Evolutionary conservation across 164 flowering plant species (phyloP), one percentile per base, ranked within the genome.

Genomic region (Vitis rupestris): DNA sequence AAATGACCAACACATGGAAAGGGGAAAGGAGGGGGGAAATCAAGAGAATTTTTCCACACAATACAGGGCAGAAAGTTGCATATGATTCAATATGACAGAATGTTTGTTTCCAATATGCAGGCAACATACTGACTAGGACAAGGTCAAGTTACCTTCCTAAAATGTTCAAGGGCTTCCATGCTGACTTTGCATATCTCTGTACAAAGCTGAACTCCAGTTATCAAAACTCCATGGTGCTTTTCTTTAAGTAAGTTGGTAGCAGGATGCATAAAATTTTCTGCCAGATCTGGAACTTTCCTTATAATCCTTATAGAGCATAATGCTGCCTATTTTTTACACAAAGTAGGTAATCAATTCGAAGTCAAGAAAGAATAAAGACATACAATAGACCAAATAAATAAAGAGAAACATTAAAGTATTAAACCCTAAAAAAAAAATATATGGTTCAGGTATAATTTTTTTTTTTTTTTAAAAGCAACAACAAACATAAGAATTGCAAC

Each of bases 141-240:
- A 14, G 60, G 2, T 16, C 70, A 70, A 44, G 37, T 60, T 85
- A 96, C 99, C 98, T 91, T 93, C 81, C 92, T 85, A 67, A 86
- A 86, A 78, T 84, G 82, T 17, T 90, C 97, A 79, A 90, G 97
- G 64, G 99, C 98, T 81, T 96, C 99, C 29, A 74, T 10, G 63
- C 97, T 96, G 76, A 90, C 84, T 86, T 82, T 93, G 78, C 97
- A 93, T 56, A 96, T 72, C 73, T 96, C 98, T 66, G 86, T 86
- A 79, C 98, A 93, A 69, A 96, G 97, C 83, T 96, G 98, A 83
- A 93, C 82, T 66, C 91, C 98, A 67, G 98, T 88, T 69, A 93
- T 82, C 50, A 93, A 70, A 68, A 90, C 97, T 55, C 99, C 99
- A 74, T 96, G 99, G 72, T 96, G 98, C 79, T 96, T 96, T 84